phyloP scores from a whole-genome alignment of 2,329 filamentous ascomycete species.

The Talaromyces sp. region DNA sequence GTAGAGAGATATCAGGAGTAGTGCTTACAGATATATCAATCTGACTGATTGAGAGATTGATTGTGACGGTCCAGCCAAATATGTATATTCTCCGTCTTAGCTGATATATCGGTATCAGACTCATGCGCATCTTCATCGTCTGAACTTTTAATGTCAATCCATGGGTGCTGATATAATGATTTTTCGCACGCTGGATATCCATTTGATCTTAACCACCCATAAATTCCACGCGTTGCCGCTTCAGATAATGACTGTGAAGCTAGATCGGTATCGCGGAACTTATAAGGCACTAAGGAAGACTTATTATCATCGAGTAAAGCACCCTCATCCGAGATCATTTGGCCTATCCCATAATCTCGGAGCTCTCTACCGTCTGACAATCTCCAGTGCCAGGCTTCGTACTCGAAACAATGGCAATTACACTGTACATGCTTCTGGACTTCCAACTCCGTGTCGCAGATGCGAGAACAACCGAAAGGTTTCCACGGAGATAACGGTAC shows the following conservation, averaged over 20 bases:
- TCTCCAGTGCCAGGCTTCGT: slow-evolving; percentile 21
- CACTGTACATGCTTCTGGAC: slow-evolving; percentile 21
- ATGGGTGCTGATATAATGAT: background rate
- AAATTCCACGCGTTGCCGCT: slow-evolving; percentile 1
- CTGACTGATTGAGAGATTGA: no score
- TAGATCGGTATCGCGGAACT: no score
- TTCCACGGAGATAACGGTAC: slow-evolving; percentile 11
- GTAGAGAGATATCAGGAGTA: background rate
- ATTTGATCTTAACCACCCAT: slow-evolving; percentile 5
- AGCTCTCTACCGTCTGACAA: slow-evolving; percentile 2
- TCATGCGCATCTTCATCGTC: background rate
- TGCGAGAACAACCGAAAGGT: slow-evolving; percentile 19
- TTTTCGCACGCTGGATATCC: background rate
- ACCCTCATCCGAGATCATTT: background rate
- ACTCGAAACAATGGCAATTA: slow-evolving; percentile 19
- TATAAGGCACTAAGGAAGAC: background rate
- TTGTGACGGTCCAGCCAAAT: no score
- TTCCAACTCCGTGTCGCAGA: slow-evolving; percentile 18
- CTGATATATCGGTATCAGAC: background rate
- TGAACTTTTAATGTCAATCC: slow-evolving; percentile 2
- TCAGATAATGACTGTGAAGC: background rate
- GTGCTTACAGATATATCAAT: no score
- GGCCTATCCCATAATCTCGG: background rate
- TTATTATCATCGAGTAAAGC: background rate
- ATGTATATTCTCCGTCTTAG: no score